Conservation (phyloP, 805 yeast genomes). For the Lachancea sp. region DNA sequence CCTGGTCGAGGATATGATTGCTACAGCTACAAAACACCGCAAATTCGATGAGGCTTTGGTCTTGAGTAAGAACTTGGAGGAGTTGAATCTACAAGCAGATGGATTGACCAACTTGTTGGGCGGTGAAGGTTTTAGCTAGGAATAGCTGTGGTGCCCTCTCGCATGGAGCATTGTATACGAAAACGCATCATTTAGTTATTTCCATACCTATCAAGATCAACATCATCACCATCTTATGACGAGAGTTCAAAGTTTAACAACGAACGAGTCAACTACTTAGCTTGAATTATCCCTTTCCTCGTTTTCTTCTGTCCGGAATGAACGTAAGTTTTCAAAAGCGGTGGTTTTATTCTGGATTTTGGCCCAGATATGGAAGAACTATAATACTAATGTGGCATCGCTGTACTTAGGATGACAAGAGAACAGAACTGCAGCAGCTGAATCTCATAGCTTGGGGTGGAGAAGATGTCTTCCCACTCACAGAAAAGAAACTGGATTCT, state of each 20-base stretch:
- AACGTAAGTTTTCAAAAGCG: not conserved
- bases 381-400: not conserved
- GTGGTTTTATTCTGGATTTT: no score
- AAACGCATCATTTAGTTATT: not conserved
- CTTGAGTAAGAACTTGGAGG: conserved; percentile 51
- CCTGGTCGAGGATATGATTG: conserved; percentile 59
- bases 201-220: not conserved
- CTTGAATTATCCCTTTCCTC: not conserved
- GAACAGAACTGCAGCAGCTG: conserved; percentile 31
- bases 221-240: not conserved
- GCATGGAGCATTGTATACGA: not conserved
- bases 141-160: not conserved
- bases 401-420: conserved; percentile 17
- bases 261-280: not conserved
- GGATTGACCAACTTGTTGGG: conserved; percentile 50
- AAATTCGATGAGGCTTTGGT: conserved; percentile 70
- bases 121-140: conserved; percentile 38
- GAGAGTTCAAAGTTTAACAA: not conserved
- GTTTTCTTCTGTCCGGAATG: not conserved
- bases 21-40: conserved; percentile 55
- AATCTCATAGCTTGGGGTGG: conserved; percentile 53
- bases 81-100: conserved; percentile 45
- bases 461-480: conserved; percentile 29
- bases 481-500: conserved; percentile 48
- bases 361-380: no score